phyloP scores from a whole-genome alignment of 1,139 yeast species.

The Arxiozyma slooffiae region DNA sequence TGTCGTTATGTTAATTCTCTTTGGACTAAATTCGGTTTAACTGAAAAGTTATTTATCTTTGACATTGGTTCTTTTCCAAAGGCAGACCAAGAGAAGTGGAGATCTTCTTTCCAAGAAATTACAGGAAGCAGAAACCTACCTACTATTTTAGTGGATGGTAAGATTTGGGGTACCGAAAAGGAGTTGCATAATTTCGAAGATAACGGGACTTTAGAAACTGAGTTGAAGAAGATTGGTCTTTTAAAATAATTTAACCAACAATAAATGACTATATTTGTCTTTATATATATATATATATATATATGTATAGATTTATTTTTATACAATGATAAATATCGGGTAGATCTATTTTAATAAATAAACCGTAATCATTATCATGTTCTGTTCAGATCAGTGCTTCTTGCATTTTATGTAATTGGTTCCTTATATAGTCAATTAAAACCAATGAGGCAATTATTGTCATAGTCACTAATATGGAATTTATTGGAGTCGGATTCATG shows the following conservation, averaged over 20 bases:
- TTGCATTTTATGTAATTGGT: neutral
- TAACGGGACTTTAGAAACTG: slow-evolving; percentile 35
- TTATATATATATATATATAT: neutral
- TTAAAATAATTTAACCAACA: slow-evolving; percentile 10
- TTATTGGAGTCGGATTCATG: slow-evolving; percentile 74
- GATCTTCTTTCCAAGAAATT: slow-evolving; percentile 49
- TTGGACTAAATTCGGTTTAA: slow-evolving; percentile 44
- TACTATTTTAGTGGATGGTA: slow-evolving; percentile 56
- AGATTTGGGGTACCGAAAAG: slow-evolving; percentile 49
- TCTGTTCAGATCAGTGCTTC: neutral
- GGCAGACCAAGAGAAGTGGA: slow-evolving; percentile 45
- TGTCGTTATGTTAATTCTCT: slow-evolving; percentile 52
- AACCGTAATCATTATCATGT: neutral
- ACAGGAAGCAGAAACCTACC: slow-evolving; percentile 67
- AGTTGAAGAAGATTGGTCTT: slow-evolving; percentile 38
- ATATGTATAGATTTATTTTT: neutral
- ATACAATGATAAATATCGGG: too few species aligned
- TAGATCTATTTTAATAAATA: neutral
- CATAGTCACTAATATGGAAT: slow-evolving; percentile 39
- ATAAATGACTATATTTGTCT: neutral
- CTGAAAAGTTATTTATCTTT: slow-evolving; percentile 41
- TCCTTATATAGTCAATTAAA: slow-evolving; percentile 3
- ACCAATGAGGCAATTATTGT: slow-evolving; percentile 10
- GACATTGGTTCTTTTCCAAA: slow-evolving; percentile 51
- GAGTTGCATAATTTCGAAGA: slow-evolving; percentile 41